Base-by-base conservation (phyloP, 306 rosid species). In the Malus orientalis region DNA sequence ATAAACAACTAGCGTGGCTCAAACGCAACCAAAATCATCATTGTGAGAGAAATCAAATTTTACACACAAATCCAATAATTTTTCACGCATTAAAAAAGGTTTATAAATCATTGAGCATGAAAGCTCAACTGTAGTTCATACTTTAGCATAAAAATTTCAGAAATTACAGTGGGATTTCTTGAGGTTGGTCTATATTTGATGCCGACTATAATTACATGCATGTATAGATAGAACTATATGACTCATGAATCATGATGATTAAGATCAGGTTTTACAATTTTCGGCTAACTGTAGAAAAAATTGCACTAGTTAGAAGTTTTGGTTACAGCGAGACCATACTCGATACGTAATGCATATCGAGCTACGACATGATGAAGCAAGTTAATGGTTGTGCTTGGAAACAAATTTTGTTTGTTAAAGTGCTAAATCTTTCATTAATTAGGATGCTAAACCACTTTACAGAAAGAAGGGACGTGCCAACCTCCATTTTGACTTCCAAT, bases 11-110 rank as follows among this genome's bases (percentile, higher is more conserved):
- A 68, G 62, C 91, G 85, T 91, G 79, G 64, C 69, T 80, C 80
- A 61, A 81, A 91, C 90, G 93, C 88, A 69, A 81, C 80, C 69
- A 49, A 19, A 79, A 47, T 73, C 82, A 86, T 89, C 85, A 87
- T 89, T 82, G 70, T 53, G 49, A 53, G 65, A 38, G 79, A 63
- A 69, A 73, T 73, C 81, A 62, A 74, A 77, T 44, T 47, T 57
- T 76, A 65, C 61, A 55, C 66, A 80, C 15, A 57, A 59, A 69
- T 44, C 74, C 76, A 86, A 84, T 83, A 82, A 85, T 85, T 74
- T 71, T 66, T 72, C 36, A 80, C 81, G 47, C 53, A 59, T 49
- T 32, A 74, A 71, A 77, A 32, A 70, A 69, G 59, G 11, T 67
- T 67, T 62, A 33, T 49, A 70, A 78, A 78, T 83, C 76, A 83